A percentile compares a stretch with the other conserved stretches of the same genome.
Conservation (phyloP, 2,329 filamentous ascomycete genomes). For the Aspergillus viridinutans region DNA sequence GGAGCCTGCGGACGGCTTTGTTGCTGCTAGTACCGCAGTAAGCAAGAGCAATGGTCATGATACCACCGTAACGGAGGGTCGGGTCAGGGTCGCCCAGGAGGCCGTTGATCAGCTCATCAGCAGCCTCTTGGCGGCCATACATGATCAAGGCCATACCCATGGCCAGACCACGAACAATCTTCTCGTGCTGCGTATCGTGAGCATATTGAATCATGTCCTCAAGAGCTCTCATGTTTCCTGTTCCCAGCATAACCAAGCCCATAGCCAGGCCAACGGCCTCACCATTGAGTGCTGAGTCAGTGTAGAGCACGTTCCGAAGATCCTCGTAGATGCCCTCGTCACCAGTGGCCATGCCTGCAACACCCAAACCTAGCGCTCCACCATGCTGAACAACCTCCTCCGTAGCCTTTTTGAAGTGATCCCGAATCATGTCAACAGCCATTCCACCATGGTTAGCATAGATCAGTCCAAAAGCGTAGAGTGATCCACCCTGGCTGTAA, state of each 20-base stretch:
- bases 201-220: conserved; percentile 98
- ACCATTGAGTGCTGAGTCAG: conserved; percentile 92
- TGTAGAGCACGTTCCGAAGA: conserved; percentile 81
- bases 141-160: conserved; percentile 98
- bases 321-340: conserved; percentile 87
- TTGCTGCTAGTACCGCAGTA: conserved; percentile 98
- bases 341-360: conserved; percentile 95
- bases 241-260: conserved; percentile 97
- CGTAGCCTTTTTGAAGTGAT: conserved; percentile 48
- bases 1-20: conserved; percentile 92
- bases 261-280: conserved; percentile 94
- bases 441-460: conserved; percentile 96
- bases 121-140: conserved; percentile 92
- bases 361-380: conserved; percentile 88
- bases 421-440: conserved; percentile 54
- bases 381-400: conserved; percentile 91
- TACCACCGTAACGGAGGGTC: conserved; percentile 90
- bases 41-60: conserved; percentile 96
- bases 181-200: conserved; percentile 97
- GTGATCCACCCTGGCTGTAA: conserved; percentile 91
- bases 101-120: conserved; percentile 90
- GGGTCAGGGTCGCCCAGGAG: conserved; percentile 91
- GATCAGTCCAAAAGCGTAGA: conserved; percentile 93
- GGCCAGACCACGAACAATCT: conserved; percentile 92
- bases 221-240: conserved; percentile 87